Conservation (phyloP, 495 filamentous ascomycete species). For the Neurospora discreta region DNA sequence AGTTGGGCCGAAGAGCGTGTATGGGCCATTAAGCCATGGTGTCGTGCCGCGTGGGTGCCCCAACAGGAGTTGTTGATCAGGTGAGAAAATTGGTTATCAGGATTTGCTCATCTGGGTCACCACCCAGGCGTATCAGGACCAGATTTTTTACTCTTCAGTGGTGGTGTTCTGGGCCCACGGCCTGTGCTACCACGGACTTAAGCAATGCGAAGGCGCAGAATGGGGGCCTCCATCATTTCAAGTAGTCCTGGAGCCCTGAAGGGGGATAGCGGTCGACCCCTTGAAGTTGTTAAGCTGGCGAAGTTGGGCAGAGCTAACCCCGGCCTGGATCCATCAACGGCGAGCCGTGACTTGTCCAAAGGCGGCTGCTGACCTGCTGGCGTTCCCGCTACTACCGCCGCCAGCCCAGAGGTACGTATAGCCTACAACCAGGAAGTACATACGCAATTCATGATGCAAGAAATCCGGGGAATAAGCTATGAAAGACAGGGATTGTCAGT, state of each 20-base stretch:
- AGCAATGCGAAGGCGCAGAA: not conserved
- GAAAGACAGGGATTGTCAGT: not conserved
- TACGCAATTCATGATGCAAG: not conserved
- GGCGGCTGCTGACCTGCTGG: not conserved
- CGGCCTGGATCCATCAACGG: not conserved
- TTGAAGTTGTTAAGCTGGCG: not conserved
- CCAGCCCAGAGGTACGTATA: not conserved
- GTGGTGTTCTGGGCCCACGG: not conserved
- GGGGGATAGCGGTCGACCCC: not conserved
- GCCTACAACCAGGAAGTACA: not conserved
- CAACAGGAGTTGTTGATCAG: not conserved
- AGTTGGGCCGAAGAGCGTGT: not conserved
- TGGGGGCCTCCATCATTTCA: not conserved
- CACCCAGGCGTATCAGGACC: not conserved
- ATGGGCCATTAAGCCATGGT: not conserved
- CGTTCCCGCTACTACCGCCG: not conserved
- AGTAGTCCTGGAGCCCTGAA: not conserved
- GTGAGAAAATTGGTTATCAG: not conserved
- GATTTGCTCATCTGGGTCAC: not conserved
- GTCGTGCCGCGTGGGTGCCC: not conserved
- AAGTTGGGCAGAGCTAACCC: not conserved
- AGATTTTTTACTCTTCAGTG: not conserved
- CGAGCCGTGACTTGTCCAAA: not conserved
- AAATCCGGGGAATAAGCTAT: not conserved
- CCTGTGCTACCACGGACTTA: not conserved